Evolutionary conservation across 1,284 basidiomycete genomes (phyloP), one percentile per base, ranked within the genome.

Genomic region (Fomitopsis pinicola): DNA sequence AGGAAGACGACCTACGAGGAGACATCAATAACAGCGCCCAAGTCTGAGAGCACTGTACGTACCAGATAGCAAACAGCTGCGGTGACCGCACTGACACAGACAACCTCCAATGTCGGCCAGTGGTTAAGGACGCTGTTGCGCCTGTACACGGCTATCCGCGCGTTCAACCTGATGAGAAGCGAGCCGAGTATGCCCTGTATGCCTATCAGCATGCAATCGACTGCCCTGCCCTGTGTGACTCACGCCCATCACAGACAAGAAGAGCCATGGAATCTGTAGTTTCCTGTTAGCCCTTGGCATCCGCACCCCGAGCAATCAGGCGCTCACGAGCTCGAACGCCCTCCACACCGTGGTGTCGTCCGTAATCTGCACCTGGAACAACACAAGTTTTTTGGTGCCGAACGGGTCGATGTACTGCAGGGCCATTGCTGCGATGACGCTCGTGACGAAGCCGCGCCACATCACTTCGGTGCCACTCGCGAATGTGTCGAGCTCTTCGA

Each of bases 381-480:
- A 74, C 12, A 90, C 88, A n/a, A 91, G 78, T 67, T 90, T 90
- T 12, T 84, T 80, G 5, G 87, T 90, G 56, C 86, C 85, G 71
- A 90, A 90, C 1, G 88, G 88, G 69, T 90, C 85, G 46, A 89
- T 79, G 73, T 87, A 91, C 72, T 90, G 87, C 50, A 90, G 70
- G 8, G 86, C 78, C 22, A 89, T 83, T 3, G 88, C 88, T 2
- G 88, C 88, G 60, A 90, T 80, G 46, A 84, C 86, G 28, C 87
- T 89, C 2, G 87, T 88, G 10, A 90, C 88, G 69, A 91, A 91
- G 22, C 86, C 88, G 59, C 85, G 81, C 88, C 88, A 90, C 78
- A 90, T 85, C 35, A 90, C 86, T 59, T 89, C 86, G 17, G 82
- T 82, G 68, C 88, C 87, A 66, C 84, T 85, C 15, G 69, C 67